Evolutionary conservation across 768 basidiomycete genomes (phyloP), one percentile per base, ranked within the genome.

Genomic region (Auricularia auricula-judae): DNA sequence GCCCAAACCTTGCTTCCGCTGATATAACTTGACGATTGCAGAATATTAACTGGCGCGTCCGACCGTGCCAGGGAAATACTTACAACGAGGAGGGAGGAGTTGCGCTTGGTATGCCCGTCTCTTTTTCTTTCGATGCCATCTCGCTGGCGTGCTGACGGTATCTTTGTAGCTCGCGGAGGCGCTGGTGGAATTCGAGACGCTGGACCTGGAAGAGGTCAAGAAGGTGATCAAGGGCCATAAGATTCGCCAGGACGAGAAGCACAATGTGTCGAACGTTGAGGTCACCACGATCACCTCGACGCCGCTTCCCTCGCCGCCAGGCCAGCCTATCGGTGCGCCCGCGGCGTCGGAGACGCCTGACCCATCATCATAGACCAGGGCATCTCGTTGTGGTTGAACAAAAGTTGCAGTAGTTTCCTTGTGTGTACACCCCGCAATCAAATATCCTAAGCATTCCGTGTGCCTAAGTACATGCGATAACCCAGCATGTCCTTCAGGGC

Each of bases 141-240:
- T 63, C 65, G 33, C 43, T 53, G 14, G 29, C 8, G 54, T 29
- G 54, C 54, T 12, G 29, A 29, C 29, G 29, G 29, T 42, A 43
- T 60, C 68, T 64, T 36, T 61, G 35, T 67, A 94, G 93, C 84
- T 98, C 47, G 95, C 96, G 1, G 82, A 83, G 63, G 96, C 96
- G 10, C 78, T 99, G 65, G 88, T 99, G 12, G 94, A 98, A 73
- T 89, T 96, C 75, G 96, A 99, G 78, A 98, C 96, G 21, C 78
- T 99, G 67, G 86, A 87, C 68, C 79, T 84, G 47, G 87, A 91
- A 10, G 93, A 99, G 74, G 95, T 98, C 18, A 79, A 81, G 70
- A 87, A 83, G 75, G 93, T 95, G 33, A 83, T 98, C 72, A 86
- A 80, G 65, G 94, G 94, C 44, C 86, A 96, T 73, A 79, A 82